These are phyloP conservation scores for Didymosphaeria variabile DNA, from an alignment of 2,329 filamentous ascomycete genomes.

Conservation along the genomic window DNA sequence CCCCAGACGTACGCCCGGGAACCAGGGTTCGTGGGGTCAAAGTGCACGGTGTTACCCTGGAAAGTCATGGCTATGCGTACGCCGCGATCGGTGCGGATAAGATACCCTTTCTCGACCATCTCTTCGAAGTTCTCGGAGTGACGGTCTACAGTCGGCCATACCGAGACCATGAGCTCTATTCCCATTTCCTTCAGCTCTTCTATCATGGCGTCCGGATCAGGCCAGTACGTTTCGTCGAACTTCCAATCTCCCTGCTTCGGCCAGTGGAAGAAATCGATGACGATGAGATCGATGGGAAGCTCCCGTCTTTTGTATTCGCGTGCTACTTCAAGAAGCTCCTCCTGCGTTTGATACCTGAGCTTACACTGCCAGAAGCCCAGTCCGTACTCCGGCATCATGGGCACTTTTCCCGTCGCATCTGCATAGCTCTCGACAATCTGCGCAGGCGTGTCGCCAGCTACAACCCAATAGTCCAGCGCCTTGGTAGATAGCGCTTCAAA, in stretches of 20 bases:
- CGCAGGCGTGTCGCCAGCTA: conserved; percentile 64
- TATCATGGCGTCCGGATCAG: conserved; percentile 72
- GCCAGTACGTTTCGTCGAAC: conserved; percentile 71
- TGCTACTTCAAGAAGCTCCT: conserved; percentile 68
- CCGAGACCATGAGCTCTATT: conserved; percentile 73
- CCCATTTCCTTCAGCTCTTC: conserved; percentile 65
- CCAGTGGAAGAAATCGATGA: conserved; percentile 75
- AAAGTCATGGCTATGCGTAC: conserved; percentile 67
- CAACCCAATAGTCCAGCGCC: conserved; percentile 70
- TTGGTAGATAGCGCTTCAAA: conserved; percentile 69
- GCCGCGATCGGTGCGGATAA: conserved; percentile 70
- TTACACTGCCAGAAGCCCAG: conserved; percentile 76
- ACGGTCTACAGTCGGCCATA: conserved; percentile 73
- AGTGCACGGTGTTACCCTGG: conserved; percentile 67
- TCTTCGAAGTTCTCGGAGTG: conserved; percentile 67
- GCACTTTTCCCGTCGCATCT: conserved; percentile 65
- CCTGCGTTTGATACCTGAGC: conserved; percentile 71
- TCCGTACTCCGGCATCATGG: conserved; percentile 75
- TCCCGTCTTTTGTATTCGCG: conserved; percentile 65
- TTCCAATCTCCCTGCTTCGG: conserved; percentile 72
- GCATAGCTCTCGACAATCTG: conserved; percentile 67
- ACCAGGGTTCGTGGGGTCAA: conserved; percentile 70
- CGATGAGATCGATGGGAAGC: conserved; percentile 71
- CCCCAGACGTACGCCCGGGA: conserved; percentile 68
- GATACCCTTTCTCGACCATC: conserved; percentile 68